Evolutionary conservation across 2,329 filamentous ascomycete species (phyloP), one percentile per base, ranked within the genome.

Genomic region (Whalleya microplaca): DNA sequence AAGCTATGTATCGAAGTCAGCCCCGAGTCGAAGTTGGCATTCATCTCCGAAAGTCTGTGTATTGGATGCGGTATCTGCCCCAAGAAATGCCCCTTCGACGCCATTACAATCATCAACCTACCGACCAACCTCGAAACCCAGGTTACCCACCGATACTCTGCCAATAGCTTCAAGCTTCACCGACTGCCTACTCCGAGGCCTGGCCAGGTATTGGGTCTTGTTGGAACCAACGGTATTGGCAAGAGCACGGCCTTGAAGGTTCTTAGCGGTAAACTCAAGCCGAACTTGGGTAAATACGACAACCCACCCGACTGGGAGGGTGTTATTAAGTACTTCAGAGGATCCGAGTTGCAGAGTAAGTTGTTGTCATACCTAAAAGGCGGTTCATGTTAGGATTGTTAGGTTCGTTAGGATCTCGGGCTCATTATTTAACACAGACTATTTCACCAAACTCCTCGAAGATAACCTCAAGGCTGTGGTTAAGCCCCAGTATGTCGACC

Each of bases 201-300:
- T 29, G 95, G 95, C 61, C 92, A 98, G 73, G 96, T 99, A 27
- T 80, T 99, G 55, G 95, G 95, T 81, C 84, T 99, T 50, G 96
- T 99, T 44, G 96, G 95, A 75, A 98, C 95, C 69, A 99, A 99
- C 86, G 95, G 96, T 92, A 99, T 98, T 70, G 95, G 95, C 78
- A 99, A 99, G 86, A 97, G 92, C 80, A 99, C 95, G n/a, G 96
- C 95, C 8, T 81, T 99, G 75, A 99, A 99, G 83, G 97, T 99
- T 75, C 87, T 99, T 70, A 96, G 92, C 71, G 95, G 95, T 73
- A 99, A 98, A 80, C 84, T 99, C 71, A 99, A 99, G 86, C 95
- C 95, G 58, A 99, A 99, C 76, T 77, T 99, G 77, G 95, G 96
- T 65, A 85, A 90, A 72, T 96, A 90, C 74, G 93, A 98, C 66